Evolutionary conservation across 108 stramenopile species (phyloP), one percentile per base, ranked within the genome.

Genomic region (Craspedostauros australis): DNA sequence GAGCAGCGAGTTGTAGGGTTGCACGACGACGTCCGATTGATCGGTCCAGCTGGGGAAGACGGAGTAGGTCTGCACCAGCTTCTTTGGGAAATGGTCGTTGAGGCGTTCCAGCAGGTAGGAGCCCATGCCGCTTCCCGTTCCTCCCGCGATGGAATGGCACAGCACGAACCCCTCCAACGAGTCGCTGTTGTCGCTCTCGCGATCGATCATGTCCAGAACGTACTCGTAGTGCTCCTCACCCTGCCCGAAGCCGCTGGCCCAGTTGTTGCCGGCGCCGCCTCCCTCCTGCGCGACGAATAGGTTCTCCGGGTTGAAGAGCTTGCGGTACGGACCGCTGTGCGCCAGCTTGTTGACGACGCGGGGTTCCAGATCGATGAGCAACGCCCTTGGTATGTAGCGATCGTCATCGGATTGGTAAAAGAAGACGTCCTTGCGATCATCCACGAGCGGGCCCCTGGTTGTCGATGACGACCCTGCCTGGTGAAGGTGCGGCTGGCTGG

Each of bases 71-170:
- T 96, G 95, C 11, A 97, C 82, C 46, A 99, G 59, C 72, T 99
- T 99, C 70, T 98, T 99, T 12, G 98, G 98, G 73, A 96, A 99
- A 65, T 97, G 95, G 64, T 99, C 98, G 69, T 99, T 96, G 15
- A 99, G 69, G 14, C 82, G 67, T 70, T 99, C 98, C 65, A 99
- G 65, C 15, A 99, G 57, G 71, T 93, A 99, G 9, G 88, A 91
- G 3, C 96, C 94, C 96, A 99, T 97, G 12, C 98, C 98, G 45
- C 86, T 89, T 5, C 98, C 98, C 5, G 98, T 99, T 20, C 98
- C 98, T 33, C 98, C 98, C 6, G 98, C 98, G 66, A 99, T 99
- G 47, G 87, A 90, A 72, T 99, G 98, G 23, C 78, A 85, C 45
- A 99, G 59, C 12, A 96, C 95, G 66, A 99, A 99, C 6, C 98